A percentile compares a stretch with the other conserved stretches of the same genome.
These are phyloP conservation scores for Talaromyces islandicus DNA, from an alignment of 2,329 filamentous ascomycete genomes.

Conservation along the genomic window DNA sequence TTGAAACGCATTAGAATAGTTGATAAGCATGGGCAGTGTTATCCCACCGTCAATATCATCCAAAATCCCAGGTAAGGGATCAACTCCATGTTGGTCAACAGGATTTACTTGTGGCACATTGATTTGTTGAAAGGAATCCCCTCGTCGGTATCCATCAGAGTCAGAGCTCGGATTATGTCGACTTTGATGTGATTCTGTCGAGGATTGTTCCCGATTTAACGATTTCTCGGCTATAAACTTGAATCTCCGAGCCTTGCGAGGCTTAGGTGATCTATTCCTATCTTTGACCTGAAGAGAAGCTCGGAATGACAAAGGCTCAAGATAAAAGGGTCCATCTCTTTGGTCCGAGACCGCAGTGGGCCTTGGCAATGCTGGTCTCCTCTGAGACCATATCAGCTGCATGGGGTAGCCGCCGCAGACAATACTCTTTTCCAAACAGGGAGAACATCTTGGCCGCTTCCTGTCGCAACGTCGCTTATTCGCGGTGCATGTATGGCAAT, in stretches of 20 bases:
- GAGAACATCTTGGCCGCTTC: conserved; percentile 10
- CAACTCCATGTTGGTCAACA: background rate
- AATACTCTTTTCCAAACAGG: conserved; percentile 2
- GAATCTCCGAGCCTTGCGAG: background rate
- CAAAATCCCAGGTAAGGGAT: background rate
- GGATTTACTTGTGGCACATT: background rate
- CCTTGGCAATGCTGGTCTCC: background rate
- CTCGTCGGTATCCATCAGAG: background rate
- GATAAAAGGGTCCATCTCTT: background rate
- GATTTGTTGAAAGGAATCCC: background rate
- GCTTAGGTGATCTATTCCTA: background rate
- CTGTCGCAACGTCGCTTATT: conserved; percentile 2
- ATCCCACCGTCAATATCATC: background rate
- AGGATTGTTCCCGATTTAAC: background rate
- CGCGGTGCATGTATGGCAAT: conserved; percentile 6
- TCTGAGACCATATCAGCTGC: conserved; percentile 2
- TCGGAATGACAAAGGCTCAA: conserved; percentile 5
- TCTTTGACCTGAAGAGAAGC: background rate
- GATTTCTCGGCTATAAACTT: background rate
- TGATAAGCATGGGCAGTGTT: background rate
- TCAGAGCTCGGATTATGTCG: background rate
- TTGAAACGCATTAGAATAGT: background rate
- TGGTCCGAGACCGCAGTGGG: background rate
- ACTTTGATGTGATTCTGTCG: background rate
- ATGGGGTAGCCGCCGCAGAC: conserved; percentile 6